These are phyloP conservation scores for Cryphonectria parasitica DNA, from an alignment of 2,329 filamentous ascomycete species.

Conservation along the genomic window DNA sequence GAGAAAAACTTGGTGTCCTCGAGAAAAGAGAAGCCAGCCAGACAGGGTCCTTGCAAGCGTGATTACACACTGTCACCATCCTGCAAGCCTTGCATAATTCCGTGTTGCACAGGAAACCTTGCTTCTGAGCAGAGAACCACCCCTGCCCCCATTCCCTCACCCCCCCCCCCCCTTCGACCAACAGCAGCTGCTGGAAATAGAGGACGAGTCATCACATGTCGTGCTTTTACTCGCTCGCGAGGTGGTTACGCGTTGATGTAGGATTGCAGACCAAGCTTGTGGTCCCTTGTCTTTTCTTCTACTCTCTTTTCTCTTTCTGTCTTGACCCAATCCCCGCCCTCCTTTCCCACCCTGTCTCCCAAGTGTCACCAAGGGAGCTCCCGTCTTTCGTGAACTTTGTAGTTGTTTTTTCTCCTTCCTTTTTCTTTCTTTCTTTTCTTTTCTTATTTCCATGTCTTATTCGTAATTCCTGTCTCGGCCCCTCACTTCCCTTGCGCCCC, in stretches of 20 bases:
- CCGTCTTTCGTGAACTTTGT: constrained; percentile 6
- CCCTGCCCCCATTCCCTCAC: neutral
- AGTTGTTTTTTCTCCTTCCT: neutral
- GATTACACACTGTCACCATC: neutral
- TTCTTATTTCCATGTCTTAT: neutral
- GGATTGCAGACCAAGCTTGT: neutral
- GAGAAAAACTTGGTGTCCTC: neutral
- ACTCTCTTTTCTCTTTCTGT: neutral
- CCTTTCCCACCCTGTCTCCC: neutral
- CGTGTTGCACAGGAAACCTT: neutral
- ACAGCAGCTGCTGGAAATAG: neutral
- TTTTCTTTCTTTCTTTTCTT: too few species aligned
- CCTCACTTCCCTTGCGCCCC: neutral
- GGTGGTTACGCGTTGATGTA: neutral
- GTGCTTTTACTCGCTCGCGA: neutral
- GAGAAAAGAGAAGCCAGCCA: neutral
- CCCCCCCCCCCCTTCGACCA: neutral
- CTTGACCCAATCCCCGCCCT: neutral
- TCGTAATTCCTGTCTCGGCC: neutral
- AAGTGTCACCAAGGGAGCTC: constrained; percentile 19
- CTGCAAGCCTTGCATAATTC: constrained; percentile 2
- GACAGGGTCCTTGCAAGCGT: neutral
- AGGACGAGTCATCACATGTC: neutral
- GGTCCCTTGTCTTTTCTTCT: neutral
- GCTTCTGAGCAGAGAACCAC: neutral